Conservation (phyloP, 2,329 filamentous ascomycete genomes). For the Venturia effusa region DNA sequence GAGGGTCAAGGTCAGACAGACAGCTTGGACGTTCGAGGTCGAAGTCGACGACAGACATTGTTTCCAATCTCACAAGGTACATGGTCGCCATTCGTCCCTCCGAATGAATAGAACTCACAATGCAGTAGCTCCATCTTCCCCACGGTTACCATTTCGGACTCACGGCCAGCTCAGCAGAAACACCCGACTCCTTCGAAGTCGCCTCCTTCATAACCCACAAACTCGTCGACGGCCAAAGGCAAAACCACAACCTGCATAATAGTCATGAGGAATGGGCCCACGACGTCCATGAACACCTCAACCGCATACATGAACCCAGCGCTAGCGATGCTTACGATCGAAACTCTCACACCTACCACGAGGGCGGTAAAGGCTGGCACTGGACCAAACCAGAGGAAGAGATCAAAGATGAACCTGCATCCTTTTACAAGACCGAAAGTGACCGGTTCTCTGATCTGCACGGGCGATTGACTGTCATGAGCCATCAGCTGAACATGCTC, state of each 20-base stretch:
- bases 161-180: constrained; percentile 79
- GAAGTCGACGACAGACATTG: constrained; percentile 69
- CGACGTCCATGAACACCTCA: constrained; percentile 21
- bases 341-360: not conserved
- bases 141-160: constrained; percentile 76
- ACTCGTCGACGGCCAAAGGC: not conserved
- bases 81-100: constrained; percentile 11
- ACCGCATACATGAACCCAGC: constrained; percentile 15
- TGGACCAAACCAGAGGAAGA: constrained; percentile 6
- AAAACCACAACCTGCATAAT: constrained; percentile 1
- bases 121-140: constrained; percentile 58
- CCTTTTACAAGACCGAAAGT: constrained; percentile 32
- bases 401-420: constrained; percentile 22
- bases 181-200: constrained; percentile 87
- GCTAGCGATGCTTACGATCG: not conserved
- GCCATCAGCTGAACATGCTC: constrained; percentile 56
- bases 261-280: constrained; percentile 17
- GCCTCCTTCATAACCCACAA: constrained; percentile 72
- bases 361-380: constrained; percentile 4
- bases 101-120: constrained; percentile 10
- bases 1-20: constrained; percentile 64
- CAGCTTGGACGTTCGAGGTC: constrained; percentile 57
- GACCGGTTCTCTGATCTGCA: constrained; percentile 76
- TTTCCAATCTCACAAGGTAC: constrained; percentile 64
- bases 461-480: constrained; percentile 65